A percentile compares a stretch with the other conserved stretches of the same genome.
Conservation (phyloP, 306 rosid species). For the Glycyrrhiza uralensis region DNA sequence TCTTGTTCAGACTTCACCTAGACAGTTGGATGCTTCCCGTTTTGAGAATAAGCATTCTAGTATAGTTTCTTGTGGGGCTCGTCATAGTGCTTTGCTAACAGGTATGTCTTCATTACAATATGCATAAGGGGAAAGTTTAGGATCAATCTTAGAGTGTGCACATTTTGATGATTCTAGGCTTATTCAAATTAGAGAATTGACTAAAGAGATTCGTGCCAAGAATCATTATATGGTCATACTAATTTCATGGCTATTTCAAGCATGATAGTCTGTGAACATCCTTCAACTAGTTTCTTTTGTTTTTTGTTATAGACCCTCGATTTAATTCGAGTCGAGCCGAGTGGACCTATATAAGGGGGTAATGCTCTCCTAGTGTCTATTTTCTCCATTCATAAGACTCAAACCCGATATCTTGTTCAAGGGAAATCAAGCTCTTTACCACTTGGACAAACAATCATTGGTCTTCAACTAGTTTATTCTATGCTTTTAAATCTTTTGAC, state of each 20-base stretch:
- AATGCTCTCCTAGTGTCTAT: too few species aligned
- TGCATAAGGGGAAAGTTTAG: background rate
- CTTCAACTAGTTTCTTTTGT: too few species aligned
- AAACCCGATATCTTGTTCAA: too few species aligned
- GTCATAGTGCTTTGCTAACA: conserved; percentile 73
- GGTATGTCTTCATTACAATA: conserved; percentile 36
- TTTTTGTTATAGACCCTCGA: too few species aligned
- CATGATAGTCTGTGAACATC: background rate
- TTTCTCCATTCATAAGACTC: too few species aligned
- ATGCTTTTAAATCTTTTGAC: background rate
- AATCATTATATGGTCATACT: background rate
- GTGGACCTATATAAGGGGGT: too few species aligned
- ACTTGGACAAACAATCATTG: too few species aligned
- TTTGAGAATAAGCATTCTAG: conserved; percentile 55
- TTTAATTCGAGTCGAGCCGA: too few species aligned
- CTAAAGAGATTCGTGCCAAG: background rate
- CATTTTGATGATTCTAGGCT: background rate
- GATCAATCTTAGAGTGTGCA: background rate
- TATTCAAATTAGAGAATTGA: background rate
- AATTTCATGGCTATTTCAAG: background rate
- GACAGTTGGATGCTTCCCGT: conserved; percentile 59
- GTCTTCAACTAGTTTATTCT: too few species aligned
- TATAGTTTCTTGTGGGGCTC: conserved; percentile 77
- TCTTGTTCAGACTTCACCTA: conserved; percentile 60
- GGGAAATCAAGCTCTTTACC: too few species aligned